These are phyloP conservation scores for Lachnellula occidentalis DNA, from an alignment of 2,329 filamentous ascomycete genomes.

Conservation along the genomic window DNA sequence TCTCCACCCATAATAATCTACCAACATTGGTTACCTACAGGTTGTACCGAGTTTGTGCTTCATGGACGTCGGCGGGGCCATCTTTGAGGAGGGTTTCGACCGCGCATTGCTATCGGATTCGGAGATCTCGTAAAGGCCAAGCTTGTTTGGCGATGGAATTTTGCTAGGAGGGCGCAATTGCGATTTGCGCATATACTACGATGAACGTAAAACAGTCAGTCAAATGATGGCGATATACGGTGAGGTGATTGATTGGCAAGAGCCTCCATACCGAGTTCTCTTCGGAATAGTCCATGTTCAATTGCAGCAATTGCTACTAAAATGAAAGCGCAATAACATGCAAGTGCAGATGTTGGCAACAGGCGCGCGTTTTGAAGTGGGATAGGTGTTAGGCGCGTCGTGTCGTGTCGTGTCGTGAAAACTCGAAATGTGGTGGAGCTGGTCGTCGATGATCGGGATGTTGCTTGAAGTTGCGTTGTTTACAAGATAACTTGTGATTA, in stretches of 20 bases:
- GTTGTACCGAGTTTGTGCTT: slow-evolving; percentile 42
- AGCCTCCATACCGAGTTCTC: slow-evolving; percentile 24
- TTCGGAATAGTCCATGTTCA: slow-evolving; percentile 23
- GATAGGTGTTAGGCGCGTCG: neutral
- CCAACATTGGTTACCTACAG: slow-evolving; percentile 12
- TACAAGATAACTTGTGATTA: too few species aligned
- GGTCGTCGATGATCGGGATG: too few species aligned
- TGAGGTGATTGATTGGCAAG: neutral
- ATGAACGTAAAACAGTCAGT: slow-evolving; percentile 4
- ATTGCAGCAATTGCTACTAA: slow-evolving; percentile 22
- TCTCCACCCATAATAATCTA: neutral
- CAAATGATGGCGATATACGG: neutral
- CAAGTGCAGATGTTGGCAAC: neutral
- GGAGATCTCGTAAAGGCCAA: slow-evolving; percentile 47
- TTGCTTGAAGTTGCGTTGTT: too few species aligned
- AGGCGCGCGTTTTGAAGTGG: neutral
- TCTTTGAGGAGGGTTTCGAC: slow-evolving; percentile 38
- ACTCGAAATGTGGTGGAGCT: too few species aligned
- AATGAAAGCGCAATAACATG: slow-evolving; percentile 20
- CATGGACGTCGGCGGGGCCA: slow-evolving; percentile 36
- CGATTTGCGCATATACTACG: slow-evolving; percentile 25
- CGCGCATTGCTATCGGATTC: slow-evolving; percentile 58
- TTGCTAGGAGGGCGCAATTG: slow-evolving; percentile 24
- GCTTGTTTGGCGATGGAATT: slow-evolving; percentile 26
- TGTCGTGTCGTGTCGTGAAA: neutral